Percentiles rank a stretch among this genome's conserved stretches.
These are phyloP conservation scores for Goffeauzyma gilvescens DNA, from an alignment of 768 basidiomycete species.

Conservation along the genomic window DNA sequence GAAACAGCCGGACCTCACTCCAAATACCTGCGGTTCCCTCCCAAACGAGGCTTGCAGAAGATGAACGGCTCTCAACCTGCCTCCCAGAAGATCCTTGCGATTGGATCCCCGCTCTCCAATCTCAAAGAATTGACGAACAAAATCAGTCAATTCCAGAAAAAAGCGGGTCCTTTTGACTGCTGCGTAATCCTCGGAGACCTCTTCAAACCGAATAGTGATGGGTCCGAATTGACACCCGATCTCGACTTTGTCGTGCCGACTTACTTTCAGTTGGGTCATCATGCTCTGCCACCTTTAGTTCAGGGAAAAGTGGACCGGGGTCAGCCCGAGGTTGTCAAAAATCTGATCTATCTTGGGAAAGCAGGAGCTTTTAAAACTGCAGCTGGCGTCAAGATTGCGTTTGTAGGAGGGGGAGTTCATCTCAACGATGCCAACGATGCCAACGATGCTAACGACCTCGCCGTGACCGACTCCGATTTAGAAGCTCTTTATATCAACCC, in stretches of 20 bases:
- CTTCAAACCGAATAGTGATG: slow-evolving; percentile 45
- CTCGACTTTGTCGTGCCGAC: slow-evolving; percentile 50
- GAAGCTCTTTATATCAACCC: too few species aligned
- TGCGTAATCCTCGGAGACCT: slow-evolving; percentile 38
- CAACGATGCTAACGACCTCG: too few species aligned
- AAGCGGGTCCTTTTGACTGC: slow-evolving; percentile 83
- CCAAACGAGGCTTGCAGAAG: too few species aligned
- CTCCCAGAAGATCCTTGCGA: too few species aligned
- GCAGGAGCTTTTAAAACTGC: slow-evolving; percentile 61
- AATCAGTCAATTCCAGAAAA: slow-evolving; percentile 63
- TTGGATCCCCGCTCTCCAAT: slow-evolving; percentile 60
- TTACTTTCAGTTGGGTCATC: slow-evolving; percentile 76
- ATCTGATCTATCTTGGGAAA: slow-evolving; percentile 80
- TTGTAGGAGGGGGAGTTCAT: slow-evolving; percentile 49
- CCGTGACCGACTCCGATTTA: too few species aligned
- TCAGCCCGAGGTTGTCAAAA: slow-evolving; percentile 47
- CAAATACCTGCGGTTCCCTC: too few species aligned
- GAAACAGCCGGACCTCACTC: too few species aligned
- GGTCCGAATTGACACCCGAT: slow-evolving; percentile 29
- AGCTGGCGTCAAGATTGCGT: slow-evolving; percentile 60
- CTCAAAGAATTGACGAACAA: slow-evolving; percentile 60
- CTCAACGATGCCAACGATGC: too few species aligned
- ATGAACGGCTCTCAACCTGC: too few species aligned
- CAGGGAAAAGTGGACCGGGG: slow-evolving; percentile 48
- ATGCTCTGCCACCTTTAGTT: slow-evolving; percentile 52